Evolutionary conservation across 331 rosid genomes (phyloP).

Genomic region (Quercus phellos): DNA sequence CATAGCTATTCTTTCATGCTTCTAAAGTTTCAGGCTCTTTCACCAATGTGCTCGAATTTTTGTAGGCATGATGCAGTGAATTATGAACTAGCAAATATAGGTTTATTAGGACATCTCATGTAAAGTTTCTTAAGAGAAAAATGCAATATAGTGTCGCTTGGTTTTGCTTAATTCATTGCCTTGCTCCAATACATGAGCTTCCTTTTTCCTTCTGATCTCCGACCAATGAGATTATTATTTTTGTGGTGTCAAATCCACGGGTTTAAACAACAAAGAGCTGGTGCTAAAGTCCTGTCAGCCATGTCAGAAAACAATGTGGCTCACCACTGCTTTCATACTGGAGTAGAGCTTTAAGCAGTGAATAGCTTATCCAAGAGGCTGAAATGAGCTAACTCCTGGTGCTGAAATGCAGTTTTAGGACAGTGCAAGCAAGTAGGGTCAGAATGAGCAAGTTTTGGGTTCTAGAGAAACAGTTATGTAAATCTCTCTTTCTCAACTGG

Average conservation of each 20-base stretch:
- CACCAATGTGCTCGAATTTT: constrained; percentile 73
- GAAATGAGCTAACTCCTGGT: background rate
- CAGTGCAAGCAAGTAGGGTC: background rate
- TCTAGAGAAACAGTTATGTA: background rate
- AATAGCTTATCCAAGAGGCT: background rate
- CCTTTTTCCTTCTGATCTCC: background rate
- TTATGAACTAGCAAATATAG: constrained; percentile 58
- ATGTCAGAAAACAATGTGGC: background rate
- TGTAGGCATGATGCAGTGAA: constrained; percentile 70
- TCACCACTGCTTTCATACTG: background rate
- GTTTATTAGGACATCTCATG: constrained; percentile 50
- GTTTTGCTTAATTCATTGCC: constrained; percentile 11
- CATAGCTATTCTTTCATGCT: constrained; percentile 53
- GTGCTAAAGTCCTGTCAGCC: background rate
- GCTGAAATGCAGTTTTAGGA: background rate
- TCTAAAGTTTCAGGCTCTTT: constrained; percentile 37
- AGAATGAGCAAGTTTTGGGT: background rate
- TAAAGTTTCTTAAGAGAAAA: constrained; percentile 66
- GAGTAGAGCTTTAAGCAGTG: background rate
- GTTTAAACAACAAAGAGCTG: background rate
- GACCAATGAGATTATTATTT: constrained; percentile 1
- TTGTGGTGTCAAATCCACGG: background rate
- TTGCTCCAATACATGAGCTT: constrained; percentile 5
- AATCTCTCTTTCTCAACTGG: background rate
- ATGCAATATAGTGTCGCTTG: constrained; percentile 66